Conservation (phyloP, 345 rosid genomes). For the Passiflora organensis region DNA sequence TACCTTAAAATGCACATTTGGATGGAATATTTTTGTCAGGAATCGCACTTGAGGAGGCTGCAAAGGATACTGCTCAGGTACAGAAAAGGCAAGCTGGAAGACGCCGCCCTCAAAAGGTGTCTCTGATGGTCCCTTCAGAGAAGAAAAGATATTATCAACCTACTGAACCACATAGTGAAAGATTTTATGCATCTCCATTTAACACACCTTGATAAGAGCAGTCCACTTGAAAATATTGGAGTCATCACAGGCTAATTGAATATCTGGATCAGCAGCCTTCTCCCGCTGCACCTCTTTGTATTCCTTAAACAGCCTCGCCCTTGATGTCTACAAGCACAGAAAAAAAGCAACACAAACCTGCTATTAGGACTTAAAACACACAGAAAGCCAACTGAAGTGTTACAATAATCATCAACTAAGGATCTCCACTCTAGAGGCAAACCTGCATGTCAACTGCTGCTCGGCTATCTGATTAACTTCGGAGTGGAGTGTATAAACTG, state of each 20-base stretch:
- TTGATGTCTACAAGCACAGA: conserved; percentile 81
- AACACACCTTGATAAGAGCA: conserved; percentile 84
- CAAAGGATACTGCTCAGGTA: conserved; percentile 93
- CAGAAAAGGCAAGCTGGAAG: conserved; percentile 91
- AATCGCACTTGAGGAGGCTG: conserved; percentile 99
- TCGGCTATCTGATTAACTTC: no score
- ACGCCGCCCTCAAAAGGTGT: conserved; percentile 97
- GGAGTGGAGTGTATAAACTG: no score
- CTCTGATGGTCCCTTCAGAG: conserved; percentile 83
- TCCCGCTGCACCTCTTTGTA: conserved; percentile 96
- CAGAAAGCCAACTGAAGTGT: no score
- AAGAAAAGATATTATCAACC: conserved; percentile 10
- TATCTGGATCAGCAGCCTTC: conserved; percentile 90
- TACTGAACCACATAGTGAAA: conserved; percentile 3
- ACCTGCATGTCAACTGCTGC: no score
- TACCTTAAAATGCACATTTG: conserved; percentile 99
- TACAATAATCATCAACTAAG: no score
- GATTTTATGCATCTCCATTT: neutral
- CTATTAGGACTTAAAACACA: no score
- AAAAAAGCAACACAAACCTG: no score
- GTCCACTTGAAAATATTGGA: conserved; percentile 98
- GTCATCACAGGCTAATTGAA: conserved; percentile 88
- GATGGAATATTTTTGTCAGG: conserved; percentile 95
- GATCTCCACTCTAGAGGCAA: no score
- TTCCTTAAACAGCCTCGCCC: conserved; percentile 96